A percentile compares a stretch with the other conserved stretches of the same genome.
phyloP scores from a whole-genome alignment of 306 rosid species.

The Trifolium dubium region DNA sequence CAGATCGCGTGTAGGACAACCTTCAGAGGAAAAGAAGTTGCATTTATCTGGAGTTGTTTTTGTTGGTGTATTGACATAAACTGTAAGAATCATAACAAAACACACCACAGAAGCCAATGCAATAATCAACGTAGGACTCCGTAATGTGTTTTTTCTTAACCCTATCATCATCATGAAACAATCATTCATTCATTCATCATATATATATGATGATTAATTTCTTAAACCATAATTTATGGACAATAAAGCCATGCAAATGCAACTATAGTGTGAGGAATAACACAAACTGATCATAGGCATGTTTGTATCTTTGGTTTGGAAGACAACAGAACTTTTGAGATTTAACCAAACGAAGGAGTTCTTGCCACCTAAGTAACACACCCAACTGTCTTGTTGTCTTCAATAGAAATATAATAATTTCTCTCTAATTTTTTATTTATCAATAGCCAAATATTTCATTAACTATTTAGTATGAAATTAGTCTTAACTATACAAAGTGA shows the following conservation, averaged over 20 bases:
- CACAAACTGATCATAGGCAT: background rate
- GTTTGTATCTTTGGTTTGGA: background rate
- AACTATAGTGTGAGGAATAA: background rate
- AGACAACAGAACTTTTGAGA: background rate
- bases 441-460: background rate
- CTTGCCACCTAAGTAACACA: slow-evolving; percentile 33
- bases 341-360: slow-evolving; percentile 27
- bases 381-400: background rate
- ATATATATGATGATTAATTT: background rate
- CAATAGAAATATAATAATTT: background rate
- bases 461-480: background rate
- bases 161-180: slow-evolving; percentile 43
- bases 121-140: slow-evolving; percentile 57
- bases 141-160: slow-evolving; percentile 53
- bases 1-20: slow-evolving; percentile 37
- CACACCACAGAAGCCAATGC: slow-evolving; percentile 48
- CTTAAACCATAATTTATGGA: background rate
- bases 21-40: slow-evolving; percentile 51
- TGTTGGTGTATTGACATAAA: slow-evolving; percentile 48
- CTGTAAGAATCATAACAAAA: slow-evolving; percentile 49
- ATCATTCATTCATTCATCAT: background rate
- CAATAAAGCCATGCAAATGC: slow-evolving; percentile 52
- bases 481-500: too few relatives aligned
- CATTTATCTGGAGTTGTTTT: slow-evolving; percentile 46
- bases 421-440: background rate